phyloP scores from a whole-genome alignment of 2,329 filamentous ascomycete species.

The Cladophialophora bantiana region DNA sequence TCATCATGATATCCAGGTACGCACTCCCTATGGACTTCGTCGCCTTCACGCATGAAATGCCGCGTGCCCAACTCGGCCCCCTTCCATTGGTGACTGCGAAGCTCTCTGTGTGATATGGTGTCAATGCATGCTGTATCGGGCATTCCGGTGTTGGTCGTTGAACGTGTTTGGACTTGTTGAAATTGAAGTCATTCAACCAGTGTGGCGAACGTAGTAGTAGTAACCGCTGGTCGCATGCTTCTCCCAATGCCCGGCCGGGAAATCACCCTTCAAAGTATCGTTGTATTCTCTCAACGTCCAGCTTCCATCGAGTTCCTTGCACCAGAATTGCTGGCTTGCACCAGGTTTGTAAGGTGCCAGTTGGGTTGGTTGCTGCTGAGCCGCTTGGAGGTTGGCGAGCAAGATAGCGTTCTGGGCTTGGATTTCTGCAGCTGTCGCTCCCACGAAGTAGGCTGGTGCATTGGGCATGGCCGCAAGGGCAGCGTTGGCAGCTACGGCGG shows the following conservation, averaged over 20 bases:
- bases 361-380: slow-evolving; percentile 39
- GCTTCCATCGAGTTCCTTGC: slow-evolving; percentile 46
- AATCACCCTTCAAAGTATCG: slow-evolving; percentile 37
- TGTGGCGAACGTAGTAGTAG: slow-evolving; percentile 39
- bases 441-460: slow-evolving; percentile 39
- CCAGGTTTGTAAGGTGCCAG: slow-evolving; percentile 45
- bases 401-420: slow-evolving; percentile 43
- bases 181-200: slow-evolving; percentile 18
- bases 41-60: not conserved
- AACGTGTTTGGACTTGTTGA: not conserved
- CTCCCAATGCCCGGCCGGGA: slow-evolving; percentile 40
- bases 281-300: slow-evolving; percentile 45
- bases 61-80: not conserved
- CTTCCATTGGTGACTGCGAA: slow-evolving; percentile 5
- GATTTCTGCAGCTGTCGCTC: slow-evolving; percentile 41
- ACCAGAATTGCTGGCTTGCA: slow-evolving; percentile 46
- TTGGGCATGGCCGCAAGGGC: slow-evolving; percentile 37
- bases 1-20: slow-evolving; percentile 1
- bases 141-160: not conserved
- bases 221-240: slow-evolving; percentile 39
- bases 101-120: not conserved
- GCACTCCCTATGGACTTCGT: not conserved
- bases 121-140: not conserved
- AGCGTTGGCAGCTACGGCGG: slow-evolving; percentile 37
- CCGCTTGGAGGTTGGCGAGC: slow-evolving; percentile 35